phyloP scores from a whole-genome alignment of 2,329 filamentous ascomycete genomes.

The Aplosporella prunicola region DNA sequence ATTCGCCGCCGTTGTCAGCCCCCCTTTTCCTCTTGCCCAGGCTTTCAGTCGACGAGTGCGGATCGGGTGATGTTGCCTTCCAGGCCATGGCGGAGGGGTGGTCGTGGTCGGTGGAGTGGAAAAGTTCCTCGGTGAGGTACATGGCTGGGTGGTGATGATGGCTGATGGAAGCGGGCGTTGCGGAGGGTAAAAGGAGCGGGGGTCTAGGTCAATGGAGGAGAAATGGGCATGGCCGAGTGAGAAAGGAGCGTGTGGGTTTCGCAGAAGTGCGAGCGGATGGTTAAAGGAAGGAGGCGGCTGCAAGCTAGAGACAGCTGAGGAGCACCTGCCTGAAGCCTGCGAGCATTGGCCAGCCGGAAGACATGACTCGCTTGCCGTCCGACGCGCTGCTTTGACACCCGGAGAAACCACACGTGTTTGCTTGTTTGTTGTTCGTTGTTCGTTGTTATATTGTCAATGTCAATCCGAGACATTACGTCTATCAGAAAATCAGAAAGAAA shows the following conservation, averaged over 20 bases:
- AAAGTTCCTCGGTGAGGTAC: slow-evolving; percentile 10
- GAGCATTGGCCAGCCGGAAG: too few species aligned
- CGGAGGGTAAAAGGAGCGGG: background rate
- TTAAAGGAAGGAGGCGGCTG: too few species aligned
- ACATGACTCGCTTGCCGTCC: too few species aligned
- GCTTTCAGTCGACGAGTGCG: background rate
- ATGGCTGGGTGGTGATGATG: background rate
- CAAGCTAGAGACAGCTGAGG: too few species aligned
- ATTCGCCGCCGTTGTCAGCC: slow-evolving; percentile 1
- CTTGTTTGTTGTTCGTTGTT: too few species aligned
- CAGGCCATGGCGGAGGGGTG: background rate
- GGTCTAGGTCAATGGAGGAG: background rate
- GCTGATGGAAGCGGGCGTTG: background rate
- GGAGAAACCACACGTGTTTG: too few species aligned
- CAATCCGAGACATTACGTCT: too few species aligned
- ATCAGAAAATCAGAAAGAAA: too few species aligned
- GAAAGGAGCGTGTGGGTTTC: slow-evolving; percentile 7
- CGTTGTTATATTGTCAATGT: too few species aligned
- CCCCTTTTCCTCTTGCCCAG: slow-evolving; percentile 7
- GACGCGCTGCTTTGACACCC: too few species aligned
- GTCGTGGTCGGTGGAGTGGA: slow-evolving; percentile 2
- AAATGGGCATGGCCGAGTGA: background rate
- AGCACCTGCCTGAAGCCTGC: too few species aligned
- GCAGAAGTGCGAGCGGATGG: too few species aligned
- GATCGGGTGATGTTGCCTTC: background rate